Conservation (phyloP, 768 basidiomycete genomes). For the Heimioporus sp. region DNA sequence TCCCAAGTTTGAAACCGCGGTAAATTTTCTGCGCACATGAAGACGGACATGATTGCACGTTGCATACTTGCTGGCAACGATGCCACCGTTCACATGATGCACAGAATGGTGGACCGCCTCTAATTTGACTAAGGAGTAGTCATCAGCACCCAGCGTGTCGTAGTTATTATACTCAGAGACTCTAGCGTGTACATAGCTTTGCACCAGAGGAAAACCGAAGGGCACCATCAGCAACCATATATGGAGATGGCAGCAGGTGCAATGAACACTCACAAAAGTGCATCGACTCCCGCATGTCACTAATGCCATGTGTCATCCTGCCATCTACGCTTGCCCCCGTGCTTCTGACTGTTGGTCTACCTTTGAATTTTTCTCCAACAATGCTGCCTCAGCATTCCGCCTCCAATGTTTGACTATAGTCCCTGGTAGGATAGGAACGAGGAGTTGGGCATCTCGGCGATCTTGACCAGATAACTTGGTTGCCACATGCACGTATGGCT, state of each 20-base stretch:
- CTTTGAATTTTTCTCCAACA: neutral
- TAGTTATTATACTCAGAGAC: constrained; percentile 1
- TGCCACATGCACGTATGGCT: constrained; percentile 27
- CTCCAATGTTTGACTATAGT: constrained; percentile 27
- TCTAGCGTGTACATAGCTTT: neutral
- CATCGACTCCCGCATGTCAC: neutral
- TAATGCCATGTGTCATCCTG: neutral
- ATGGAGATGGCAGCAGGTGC: neutral
- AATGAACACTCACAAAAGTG: neutral
- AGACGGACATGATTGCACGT: neutral
- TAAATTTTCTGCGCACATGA: neutral
- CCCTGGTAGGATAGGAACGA: constrained; percentile 24
- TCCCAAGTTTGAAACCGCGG: neutral
- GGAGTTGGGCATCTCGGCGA: constrained; percentile 25
- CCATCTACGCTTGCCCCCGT: neutral
- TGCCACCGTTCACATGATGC: neutral
- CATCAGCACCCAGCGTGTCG: too few species aligned
- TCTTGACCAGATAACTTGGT: constrained; percentile 22
- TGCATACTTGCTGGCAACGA: neutral
- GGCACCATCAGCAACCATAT: neutral
- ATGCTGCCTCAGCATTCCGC: constrained; percentile 13
- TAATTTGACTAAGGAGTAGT: too few species aligned
- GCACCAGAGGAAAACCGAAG: neutral
- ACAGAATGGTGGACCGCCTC: neutral
- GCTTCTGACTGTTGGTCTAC: neutral